These are phyloP conservation scores for Trichosporon sp. DNA, from an alignment of 1,284 basidiomycete species.

Conservation along the genomic window DNA sequence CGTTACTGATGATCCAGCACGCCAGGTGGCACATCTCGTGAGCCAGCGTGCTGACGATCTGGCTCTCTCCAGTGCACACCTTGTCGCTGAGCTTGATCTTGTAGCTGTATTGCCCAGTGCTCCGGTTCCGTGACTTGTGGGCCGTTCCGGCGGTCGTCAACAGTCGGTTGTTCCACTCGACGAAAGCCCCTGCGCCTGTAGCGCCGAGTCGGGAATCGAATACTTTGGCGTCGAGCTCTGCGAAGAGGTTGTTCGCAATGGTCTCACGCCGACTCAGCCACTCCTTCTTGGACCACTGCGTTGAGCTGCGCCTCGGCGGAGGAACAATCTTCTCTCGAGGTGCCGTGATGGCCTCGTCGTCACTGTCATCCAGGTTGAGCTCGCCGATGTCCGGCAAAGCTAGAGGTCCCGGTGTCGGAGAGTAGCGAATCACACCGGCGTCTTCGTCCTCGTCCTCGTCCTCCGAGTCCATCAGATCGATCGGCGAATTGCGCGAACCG, in stretches of 20 bases:
- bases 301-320: not conserved
- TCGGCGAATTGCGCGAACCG: not conserved
- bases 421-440: constrained; percentile 22
- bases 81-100: constrained; percentile 36
- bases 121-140: constrained; percentile 13
- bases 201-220: constrained; percentile 35
- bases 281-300: constrained; percentile 14
- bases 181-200: constrained; percentile 20
- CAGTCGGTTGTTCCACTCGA: constrained; percentile 41
- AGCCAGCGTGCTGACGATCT: constrained; percentile 42
- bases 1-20: constrained; percentile 39
- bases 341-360: not conserved
- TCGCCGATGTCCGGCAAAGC: constrained; percentile 18
- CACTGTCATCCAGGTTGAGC: constrained; percentile 10
- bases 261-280: constrained; percentile 28
- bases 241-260: constrained; percentile 37
- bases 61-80: constrained; percentile 34
- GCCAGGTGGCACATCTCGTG: constrained; percentile 49
- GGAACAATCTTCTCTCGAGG: not conserved
- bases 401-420: constrained; percentile 19
- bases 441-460: constrained; percentile 8
- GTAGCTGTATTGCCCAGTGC: not conserved
- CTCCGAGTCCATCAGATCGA: constrained; percentile 2
- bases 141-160: constrained; percentile 45
- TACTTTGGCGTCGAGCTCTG: constrained; percentile 37